Base-by-base conservation (phyloP, 2,329 filamentous ascomycete genomes). In the Cordyceps javanica region DNA sequence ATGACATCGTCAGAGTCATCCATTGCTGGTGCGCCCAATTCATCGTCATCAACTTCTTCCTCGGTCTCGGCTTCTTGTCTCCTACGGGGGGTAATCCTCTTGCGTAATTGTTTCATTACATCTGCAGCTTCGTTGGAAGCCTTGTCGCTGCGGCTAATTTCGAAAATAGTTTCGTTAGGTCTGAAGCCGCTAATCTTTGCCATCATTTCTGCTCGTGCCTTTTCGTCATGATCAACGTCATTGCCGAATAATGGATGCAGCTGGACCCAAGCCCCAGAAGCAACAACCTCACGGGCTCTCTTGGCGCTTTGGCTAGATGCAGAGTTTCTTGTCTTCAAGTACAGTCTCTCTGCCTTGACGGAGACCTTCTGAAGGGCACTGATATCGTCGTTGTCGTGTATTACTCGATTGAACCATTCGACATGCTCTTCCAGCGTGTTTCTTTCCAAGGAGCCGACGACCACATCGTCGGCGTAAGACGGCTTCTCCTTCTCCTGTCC, bases 81-180 rank as follows among this genome's bases (percentile, higher is more conserved):
- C 55, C 70, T 81, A 69, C 75, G 84, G 46, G 79, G 86, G 55
- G 80, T 87, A 60, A 88, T 91, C 69, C 81, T 87, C 69, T 82
- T 82, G 66, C 87, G 82, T 67, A 88, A 81, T 49, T 85, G 81
- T 65, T 85, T 86, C 83, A 94, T 90, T 32, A 93, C 77, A 60
- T 91, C 87, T 2, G 87, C 88, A 7, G 88, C 87, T 67, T 88
- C 85, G 50, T 74, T 78, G 38, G 77, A 78, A 2, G 77, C 79
- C 62, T 89, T 87, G 39, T 86, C 88, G 60, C 86, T 82, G 64
- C 87, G 85, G 7, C 89, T 89, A 61, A 97, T 87, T 72, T 99
- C 94, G 65, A 99, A 99, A n/a, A 99, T 90, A 0, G 93, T 97
- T 72, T 99, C 94, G 44, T 87, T 80, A 0, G 95, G 94, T 64